Base-by-base conservation (phyloP, 768 basidiomycete genomes). In the Macrolepiota fuliginosa region DNA sequence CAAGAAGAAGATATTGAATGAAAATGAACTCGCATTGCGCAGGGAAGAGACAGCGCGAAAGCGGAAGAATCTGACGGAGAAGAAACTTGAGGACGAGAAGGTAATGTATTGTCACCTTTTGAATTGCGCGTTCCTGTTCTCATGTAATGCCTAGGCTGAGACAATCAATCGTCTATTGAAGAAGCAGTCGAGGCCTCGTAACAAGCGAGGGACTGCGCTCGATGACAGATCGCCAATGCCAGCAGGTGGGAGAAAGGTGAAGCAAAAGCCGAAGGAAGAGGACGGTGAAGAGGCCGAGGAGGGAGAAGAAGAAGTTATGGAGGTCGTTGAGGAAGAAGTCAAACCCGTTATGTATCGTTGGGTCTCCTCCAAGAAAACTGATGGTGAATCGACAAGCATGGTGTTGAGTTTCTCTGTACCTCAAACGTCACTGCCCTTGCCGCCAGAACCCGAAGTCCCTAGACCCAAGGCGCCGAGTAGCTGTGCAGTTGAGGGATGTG, bases 91-190 rank as follows among this genome's bases (percentile, higher is more conserved):
- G 69, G 91, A 93, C 61, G 92, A 93, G 73, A 92, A 91, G 84
- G 92, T 87, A 58, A 55, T 70, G 56, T 25, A 47, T 47, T 7
- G 4, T 61, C 45, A 51, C 57, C 50, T 35, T 36, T 25, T 49
- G 24, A 13, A 22, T 47, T 47, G 13, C 27, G 47, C 50, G 40
- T 22, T 15, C 25, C 42, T 35, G 15, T 47, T 51, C 57, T 35
- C 32, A 42, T 54, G 12, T 49, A 17, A 49, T 57, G 37, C 27
- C 35, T 66, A 93, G 90, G 86, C 86, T 24, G 93, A 94, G 68
- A 94, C 93, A 0, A 94, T 95, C 71, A 94, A 94, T 67, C 88
- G 93, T 27, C 80, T 95, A 13, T 82, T 95, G 54, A 92, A 92
- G 71, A 94, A 94, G 72, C 91, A 92, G 69, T 86, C 88, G 17